phyloP scores from a whole-genome alignment of 2,329 filamentous ascomycete genomes.

The Aspergillus sp. region DNA sequence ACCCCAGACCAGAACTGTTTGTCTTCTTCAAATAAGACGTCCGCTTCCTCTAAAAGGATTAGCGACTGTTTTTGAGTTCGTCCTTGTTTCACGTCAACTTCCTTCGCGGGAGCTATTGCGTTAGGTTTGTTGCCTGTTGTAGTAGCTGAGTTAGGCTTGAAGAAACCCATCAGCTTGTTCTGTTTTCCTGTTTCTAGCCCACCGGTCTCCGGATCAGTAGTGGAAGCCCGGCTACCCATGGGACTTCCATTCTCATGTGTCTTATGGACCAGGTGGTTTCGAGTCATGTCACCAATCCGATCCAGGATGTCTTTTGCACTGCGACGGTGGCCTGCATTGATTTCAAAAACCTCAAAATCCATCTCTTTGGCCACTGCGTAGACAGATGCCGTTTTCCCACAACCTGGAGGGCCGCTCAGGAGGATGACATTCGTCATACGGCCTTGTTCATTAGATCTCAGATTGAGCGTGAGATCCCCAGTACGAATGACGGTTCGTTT shows the following conservation, averaged over 20 bases:
- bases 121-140: constrained; percentile 20
- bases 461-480: constrained; percentile 38
- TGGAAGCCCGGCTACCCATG: constrained; percentile 17
- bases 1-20: constrained; percentile 91
- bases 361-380: constrained; percentile 91
- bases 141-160: constrained; percentile 57
- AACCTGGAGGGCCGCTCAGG: constrained; percentile 83
- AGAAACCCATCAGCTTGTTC: constrained; percentile 78
- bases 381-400: constrained; percentile 89
- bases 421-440: constrained; percentile 71
- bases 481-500: constrained; percentile 44
- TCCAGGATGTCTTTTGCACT: constrained; percentile 90
- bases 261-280: constrained; percentile 81
- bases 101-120: constrained; percentile 23
- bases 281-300: constrained; percentile 93
- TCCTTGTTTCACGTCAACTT: constrained; percentile 34
- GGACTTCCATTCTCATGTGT: constrained; percentile 29
- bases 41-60: constrained; percentile 90
- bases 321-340: constrained; percentile 78
- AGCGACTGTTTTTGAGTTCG: constrained; percentile 82
- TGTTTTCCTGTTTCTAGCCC: constrained; percentile 70
- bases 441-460: constrained; percentile 49
- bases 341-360: constrained; percentile 91
- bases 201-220: constrained; percentile 50
- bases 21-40: constrained; percentile 92